Conservation (phyloP, 2,329 filamentous ascomycete species). For the Alternaria brassicae region DNA sequence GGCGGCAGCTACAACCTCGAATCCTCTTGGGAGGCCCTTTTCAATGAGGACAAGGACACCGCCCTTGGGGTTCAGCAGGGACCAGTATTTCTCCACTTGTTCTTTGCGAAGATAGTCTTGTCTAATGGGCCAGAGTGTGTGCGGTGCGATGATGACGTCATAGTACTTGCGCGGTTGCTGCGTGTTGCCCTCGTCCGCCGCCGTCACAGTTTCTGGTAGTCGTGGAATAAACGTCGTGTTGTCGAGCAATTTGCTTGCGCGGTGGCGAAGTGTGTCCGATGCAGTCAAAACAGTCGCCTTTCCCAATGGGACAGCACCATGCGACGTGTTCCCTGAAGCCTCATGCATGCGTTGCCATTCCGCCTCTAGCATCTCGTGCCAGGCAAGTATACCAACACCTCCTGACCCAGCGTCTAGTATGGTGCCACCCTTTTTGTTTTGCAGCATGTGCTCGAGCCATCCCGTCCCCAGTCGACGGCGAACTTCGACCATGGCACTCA, state of each 20-base stretch:
- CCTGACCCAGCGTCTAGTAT: conserved; percentile 78
- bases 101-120: conserved; percentile 80
- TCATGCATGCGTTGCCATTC: conserved; percentile 77
- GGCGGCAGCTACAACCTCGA: conserved; percentile 88
- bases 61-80: conserved; percentile 79
- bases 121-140: conserved; percentile 77
- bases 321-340: conserved; percentile 28
- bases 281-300: conserved; percentile 83
- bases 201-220: conserved; percentile 83
- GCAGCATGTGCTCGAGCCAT: conserved; percentile 72
- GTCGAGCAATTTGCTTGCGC: conserved; percentile 77
- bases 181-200: conserved; percentile 55
- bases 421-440: conserved; percentile 66
- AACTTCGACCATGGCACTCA: conserved; percentile 74
- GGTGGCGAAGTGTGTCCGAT: conserved; percentile 75
- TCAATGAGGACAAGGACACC: conserved; percentile 88
- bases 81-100: conserved; percentile 88
- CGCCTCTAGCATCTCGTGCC: conserved; percentile 77
- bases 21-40: conserved; percentile 89
- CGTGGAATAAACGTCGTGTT: conserved; percentile 92
- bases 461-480: conserved; percentile 73
- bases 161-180: conserved; percentile 72
- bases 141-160: conserved; percentile 89
- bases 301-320: conserved; percentile 62
- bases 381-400: conserved; percentile 76